Conservation (phyloP, 345 rosid genomes). For the Lumnitzera racemosa region DNA sequence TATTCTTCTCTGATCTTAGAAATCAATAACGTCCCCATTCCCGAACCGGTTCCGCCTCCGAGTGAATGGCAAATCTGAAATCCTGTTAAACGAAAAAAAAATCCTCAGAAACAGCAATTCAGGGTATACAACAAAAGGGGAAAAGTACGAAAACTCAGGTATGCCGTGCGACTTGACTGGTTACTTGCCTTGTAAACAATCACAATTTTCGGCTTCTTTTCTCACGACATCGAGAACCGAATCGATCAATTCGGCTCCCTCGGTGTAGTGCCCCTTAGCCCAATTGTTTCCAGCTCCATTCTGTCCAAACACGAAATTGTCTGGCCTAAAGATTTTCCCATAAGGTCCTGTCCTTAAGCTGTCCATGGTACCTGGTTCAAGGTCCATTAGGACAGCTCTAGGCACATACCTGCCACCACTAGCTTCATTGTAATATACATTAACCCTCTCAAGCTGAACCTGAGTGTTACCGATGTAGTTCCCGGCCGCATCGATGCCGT, state of each 20-base stretch:
- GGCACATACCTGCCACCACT: slow-evolving; percentile 52
- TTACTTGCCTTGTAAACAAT: slow-evolving; percentile 46
- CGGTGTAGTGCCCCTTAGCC: slow-evolving; percentile 64
- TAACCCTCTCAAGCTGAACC: slow-evolving; percentile 51
- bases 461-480: slow-evolving; percentile 31
- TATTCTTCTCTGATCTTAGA: slow-evolving; percentile 59
- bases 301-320: slow-evolving; percentile 55
- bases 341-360: slow-evolving; percentile 41
- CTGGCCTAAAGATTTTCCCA: slow-evolving; percentile 58
- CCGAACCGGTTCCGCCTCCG: slow-evolving; percentile 61
- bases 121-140: too few species aligned
- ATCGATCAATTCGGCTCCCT: slow-evolving; percentile 57
- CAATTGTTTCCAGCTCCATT: slow-evolving; percentile 62
- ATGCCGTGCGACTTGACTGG: not conserved
- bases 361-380: slow-evolving; percentile 65
- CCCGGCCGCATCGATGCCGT: slow-evolving; percentile 43
- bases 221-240: slow-evolving; percentile 52
- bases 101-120: too few species aligned
- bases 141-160: too few species aligned
- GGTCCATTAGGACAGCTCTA: slow-evolving; percentile 48
- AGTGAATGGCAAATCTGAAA: slow-evolving; percentile 56
- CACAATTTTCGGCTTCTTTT: slow-evolving; percentile 58
- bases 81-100: slow-evolving; percentile 17
- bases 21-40: slow-evolving; percentile 54
- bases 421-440: slow-evolving; percentile 55